A percentile compares a stretch with the other conserved stretches of the same genome.
Conservation (phyloP, 805 yeast species). For the Ogataea kodamae region DNA sequence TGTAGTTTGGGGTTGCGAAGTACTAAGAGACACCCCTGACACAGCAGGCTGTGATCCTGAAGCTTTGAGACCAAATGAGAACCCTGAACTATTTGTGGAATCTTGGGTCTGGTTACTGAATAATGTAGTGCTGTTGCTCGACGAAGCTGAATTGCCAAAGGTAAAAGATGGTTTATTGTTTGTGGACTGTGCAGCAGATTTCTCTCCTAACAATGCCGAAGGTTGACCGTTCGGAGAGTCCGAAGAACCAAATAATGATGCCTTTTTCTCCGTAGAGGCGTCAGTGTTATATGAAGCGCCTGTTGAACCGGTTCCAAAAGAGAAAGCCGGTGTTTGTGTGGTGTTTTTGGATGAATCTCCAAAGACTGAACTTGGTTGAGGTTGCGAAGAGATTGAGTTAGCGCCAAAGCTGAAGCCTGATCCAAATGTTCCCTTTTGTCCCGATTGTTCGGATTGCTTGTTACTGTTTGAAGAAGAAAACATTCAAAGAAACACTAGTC, state of each 20-base stretch:
- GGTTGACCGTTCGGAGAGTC: constrained; percentile 1
- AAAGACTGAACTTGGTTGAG: constrained; percentile 15
- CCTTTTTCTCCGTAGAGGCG: neutral
- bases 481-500: too few relatives aligned
- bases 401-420: constrained; percentile 15
- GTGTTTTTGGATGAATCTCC: constrained; percentile 14
- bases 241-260: neutral
- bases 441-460: constrained; percentile 1
- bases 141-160: too few relatives aligned
- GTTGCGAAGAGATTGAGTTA: constrained; percentile 1
- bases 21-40: too few relatives aligned
- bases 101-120: too few relatives aligned
- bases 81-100: too few relatives aligned
- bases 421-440: constrained; percentile 5
- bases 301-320: too few relatives aligned
- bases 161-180: too few relatives aligned
- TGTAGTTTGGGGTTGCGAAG: too few relatives aligned
- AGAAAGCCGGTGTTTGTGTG: constrained; percentile 12
- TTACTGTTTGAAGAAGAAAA: constrained; percentile 2
- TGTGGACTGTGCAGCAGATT: too few relatives aligned
- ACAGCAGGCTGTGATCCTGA: neutral
- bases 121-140: too few relatives aligned
- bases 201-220: constrained; percentile 2
- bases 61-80: too few relatives aligned
- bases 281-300: too few relatives aligned